Percentiles rank a stretch among this genome's conserved stretches.
Conservation (phyloP, 345 rosid species). For the Odontarrhena argentea region DNA sequence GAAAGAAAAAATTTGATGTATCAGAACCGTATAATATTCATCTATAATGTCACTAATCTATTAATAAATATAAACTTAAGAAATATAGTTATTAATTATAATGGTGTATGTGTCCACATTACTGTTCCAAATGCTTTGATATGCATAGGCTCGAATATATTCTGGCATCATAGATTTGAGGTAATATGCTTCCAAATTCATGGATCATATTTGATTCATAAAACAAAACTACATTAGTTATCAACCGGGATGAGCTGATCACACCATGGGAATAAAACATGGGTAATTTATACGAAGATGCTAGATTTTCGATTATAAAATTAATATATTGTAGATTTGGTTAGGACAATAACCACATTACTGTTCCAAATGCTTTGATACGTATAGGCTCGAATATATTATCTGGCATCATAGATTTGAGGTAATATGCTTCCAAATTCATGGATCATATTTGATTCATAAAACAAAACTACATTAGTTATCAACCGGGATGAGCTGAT, state of each 20-base stretch:
- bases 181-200: slow-evolving; percentile 15
- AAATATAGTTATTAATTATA: no score
- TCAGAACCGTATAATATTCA: no score
- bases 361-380: slow-evolving; percentile 22
- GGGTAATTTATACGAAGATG: slow-evolving; percentile 9
- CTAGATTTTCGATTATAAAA: slow-evolving; percentile 12
- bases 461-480: background rate
- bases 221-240: background rate
- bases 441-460: slow-evolving; percentile 25
- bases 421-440: slow-evolving; percentile 14
- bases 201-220: slow-evolving; percentile 25
- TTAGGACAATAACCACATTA: background rate
- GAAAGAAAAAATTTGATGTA: no score
- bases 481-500: background rate
- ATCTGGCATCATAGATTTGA: slow-evolving; percentile 11
- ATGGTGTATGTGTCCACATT: background rate
- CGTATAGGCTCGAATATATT: slow-evolving; percentile 19
- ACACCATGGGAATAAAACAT: slow-evolving; percentile 23
- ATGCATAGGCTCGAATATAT: slow-evolving; percentile 23
- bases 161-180: slow-evolving; percentile 11
- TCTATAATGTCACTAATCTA: no score
- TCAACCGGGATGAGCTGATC: background rate
- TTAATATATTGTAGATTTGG: slow-evolving; percentile 3
- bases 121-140: slow-evolving; percentile 20
- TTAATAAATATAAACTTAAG: no score